phyloP scores from a whole-genome alignment of 148 eudicot genomes.

The Fallopia convolvulus region DNA sequence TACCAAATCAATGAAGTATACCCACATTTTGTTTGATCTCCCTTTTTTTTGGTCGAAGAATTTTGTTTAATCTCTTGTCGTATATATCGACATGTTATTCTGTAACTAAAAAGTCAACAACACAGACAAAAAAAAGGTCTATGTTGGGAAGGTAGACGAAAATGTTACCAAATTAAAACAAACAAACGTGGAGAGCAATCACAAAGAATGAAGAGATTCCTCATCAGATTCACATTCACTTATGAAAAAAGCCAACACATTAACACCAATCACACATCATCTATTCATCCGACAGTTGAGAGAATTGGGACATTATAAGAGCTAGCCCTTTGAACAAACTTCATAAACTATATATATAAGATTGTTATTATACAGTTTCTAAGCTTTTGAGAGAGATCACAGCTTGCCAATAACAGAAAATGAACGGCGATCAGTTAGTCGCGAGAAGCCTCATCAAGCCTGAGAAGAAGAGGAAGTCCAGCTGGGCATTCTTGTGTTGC shows the following conservation, averaged over 20 bases:
- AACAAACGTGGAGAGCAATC: slow-evolving; percentile 3
- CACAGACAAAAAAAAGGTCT: not conserved
- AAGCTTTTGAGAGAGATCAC: not conserved
- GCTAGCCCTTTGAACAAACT: not conserved
- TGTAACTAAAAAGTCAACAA: not conserved
- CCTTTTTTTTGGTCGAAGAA: no score
- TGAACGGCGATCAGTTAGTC: slow-evolving; percentile 24
- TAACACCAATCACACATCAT: slow-evolving; percentile 2
- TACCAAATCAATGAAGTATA: not conserved
- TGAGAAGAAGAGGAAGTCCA: slow-evolving; percentile 20
- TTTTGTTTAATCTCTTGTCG: not conserved
- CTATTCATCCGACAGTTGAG: slow-evolving; percentile 3
- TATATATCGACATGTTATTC: not conserved
- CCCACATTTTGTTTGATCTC: not conserved
- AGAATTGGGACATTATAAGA: not conserved
- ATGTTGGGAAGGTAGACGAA: not conserved
- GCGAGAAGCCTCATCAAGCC: slow-evolving; percentile 24
- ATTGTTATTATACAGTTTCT: not conserved
- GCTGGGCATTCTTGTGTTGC: slow-evolving; percentile 19
- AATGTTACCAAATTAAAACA: not conserved
- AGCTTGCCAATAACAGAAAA: not conserved
- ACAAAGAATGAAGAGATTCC: slow-evolving; percentile 4
- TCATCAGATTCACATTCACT: not conserved
- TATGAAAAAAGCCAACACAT: not conserved
- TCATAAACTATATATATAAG: not conserved